Conservation (phyloP, 2,329 filamentous ascomycete genomes). For the Fusarium nanum region DNA sequence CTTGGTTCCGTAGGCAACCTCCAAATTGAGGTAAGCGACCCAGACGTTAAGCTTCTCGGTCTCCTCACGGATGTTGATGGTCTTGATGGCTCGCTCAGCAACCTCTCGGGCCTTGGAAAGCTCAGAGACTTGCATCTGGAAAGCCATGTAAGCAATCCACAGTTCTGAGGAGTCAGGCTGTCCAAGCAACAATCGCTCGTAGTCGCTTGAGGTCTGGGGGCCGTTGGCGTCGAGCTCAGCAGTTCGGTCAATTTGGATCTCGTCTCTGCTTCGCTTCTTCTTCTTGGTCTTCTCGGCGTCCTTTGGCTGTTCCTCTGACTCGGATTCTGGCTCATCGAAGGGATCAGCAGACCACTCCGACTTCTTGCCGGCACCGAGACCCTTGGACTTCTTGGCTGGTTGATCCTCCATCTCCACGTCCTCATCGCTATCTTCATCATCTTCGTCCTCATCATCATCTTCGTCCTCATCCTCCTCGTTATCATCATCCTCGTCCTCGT, state of each 20-base stretch:
- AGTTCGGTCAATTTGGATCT: conserved; percentile 87
- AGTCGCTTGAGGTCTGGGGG: conserved; percentile 90
- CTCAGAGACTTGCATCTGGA: conserved; percentile 93
- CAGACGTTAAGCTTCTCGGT: conserved; percentile 95
- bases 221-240: conserved; percentile 91
- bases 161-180: conserved; percentile 93
- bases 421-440: conserved; percentile 50
- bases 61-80: conserved; percentile 91
- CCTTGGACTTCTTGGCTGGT: conserved; percentile 48
- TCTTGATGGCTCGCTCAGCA: conserved; percentile 88
- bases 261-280: conserved; percentile 79
- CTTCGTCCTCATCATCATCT: conserved; percentile 60
- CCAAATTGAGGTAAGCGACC: conserved; percentile 93
- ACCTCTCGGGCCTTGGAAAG: conserved; percentile 88
- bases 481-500: conserved; percentile 50
- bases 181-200: conserved; percentile 90
- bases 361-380: conserved; percentile 70
- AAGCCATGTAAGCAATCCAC: conserved; percentile 99
- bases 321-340: conserved; percentile 69
- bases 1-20: conserved; percentile 88
- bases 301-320: conserved; percentile 56
- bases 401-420: conserved; percentile 57
- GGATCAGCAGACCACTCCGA: conserved; percentile 89
- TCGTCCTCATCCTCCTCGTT: conserved; percentile 44
- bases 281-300: conserved; percentile 57